Evolutionary conservation across 2,329 filamentous ascomycete genomes (phyloP), one percentile per base, ranked within the genome.

Genomic region (Didymellaceae sp.): DNA sequence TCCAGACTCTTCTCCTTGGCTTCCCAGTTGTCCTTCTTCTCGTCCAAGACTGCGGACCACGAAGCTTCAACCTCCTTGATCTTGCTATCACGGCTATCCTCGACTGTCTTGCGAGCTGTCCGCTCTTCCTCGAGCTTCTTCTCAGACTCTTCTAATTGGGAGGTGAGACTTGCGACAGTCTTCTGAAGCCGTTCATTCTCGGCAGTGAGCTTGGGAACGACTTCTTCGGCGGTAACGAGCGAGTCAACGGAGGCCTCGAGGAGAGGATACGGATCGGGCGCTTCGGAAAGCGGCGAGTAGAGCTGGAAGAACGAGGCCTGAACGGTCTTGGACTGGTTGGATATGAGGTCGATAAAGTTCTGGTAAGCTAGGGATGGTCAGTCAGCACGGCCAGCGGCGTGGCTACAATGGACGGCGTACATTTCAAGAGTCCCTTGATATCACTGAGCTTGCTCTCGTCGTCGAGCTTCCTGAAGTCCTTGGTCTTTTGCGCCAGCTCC

Each of bases 401-500:
- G n/a, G 33, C 30, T 14, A 14, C 22, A 7, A 11, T 7, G 13
- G 21, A 13, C 28, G 39, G 37, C 63, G 17, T 71, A 91, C 90
- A 87, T 80, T 96, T 97, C 52, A 99, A 77, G 41, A 99, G 77
- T 30, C 85, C 85, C 76, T 97, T 99, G 77, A 96, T 86, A 73
- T 99, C 94, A 5, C 81, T 80, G 45, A 99, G 77, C 74, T 97
- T 99, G 48, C 84, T 85, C 9, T 88, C 78, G 78, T 99, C 91
- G 63, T 97, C 93, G 9, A 96, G 82, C 73, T 97, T 97, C 54
- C 92, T 83, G 64, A 97, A 99, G 66, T 97, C 93, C 68, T 99
- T 99, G 1, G 94, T 99, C 80, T 97, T 97, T 70, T 97, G 92
- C n/a, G 95, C 94, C 16, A 99, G 80, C 54, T 99, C 95, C 71